These are phyloP conservation scores for Dillenia turbinata DNA, from an alignment of 164 flowering plant genomes.

Conservation along the genomic window DNA sequence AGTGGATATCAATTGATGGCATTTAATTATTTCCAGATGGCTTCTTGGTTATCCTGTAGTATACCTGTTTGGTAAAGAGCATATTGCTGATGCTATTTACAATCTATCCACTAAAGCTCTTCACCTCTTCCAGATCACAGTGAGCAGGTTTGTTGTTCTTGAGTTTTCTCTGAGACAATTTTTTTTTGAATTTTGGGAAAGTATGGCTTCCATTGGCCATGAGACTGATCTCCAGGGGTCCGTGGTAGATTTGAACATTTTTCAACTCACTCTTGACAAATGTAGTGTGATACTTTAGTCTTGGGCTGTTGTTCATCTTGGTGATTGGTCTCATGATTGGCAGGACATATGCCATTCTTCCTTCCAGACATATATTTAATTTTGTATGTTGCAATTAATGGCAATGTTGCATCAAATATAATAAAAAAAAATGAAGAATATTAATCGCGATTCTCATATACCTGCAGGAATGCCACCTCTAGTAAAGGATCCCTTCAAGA, in stretches of 20 bases:
- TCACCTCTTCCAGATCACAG: constrained; percentile 49
- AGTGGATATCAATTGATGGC: too few relatives aligned
- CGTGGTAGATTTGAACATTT: too few relatives aligned
- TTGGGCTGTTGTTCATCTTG: too few relatives aligned
- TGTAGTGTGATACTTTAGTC: too few relatives aligned
- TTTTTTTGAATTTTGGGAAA: neutral
- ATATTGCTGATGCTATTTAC: constrained; percentile 56
- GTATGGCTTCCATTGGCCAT: neutral
- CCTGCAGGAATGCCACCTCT: constrained; percentile 37
- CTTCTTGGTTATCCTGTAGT: constrained; percentile 91
- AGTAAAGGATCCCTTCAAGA: constrained; percentile 36
- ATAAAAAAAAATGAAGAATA: too few relatives aligned
- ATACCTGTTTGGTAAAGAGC: constrained; percentile 68
- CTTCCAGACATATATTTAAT: too few relatives aligned
- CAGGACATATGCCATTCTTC: too few relatives aligned
- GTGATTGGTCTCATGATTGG: too few relatives aligned
- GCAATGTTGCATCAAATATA: neutral
- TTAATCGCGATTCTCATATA: neutral
- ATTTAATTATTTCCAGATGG: constrained; percentile 50
- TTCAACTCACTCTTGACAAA: too few relatives aligned
- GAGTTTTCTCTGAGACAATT: neutral
- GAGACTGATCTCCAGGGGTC: too few relatives aligned
- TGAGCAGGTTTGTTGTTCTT: constrained; percentile 49
- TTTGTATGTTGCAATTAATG: too few relatives aligned
- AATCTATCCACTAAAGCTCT: constrained; percentile 83